These are phyloP conservation scores for Beauveria varroae DNA, from an alignment of 2,329 filamentous ascomycete genomes.

Conservation along the genomic window DNA sequence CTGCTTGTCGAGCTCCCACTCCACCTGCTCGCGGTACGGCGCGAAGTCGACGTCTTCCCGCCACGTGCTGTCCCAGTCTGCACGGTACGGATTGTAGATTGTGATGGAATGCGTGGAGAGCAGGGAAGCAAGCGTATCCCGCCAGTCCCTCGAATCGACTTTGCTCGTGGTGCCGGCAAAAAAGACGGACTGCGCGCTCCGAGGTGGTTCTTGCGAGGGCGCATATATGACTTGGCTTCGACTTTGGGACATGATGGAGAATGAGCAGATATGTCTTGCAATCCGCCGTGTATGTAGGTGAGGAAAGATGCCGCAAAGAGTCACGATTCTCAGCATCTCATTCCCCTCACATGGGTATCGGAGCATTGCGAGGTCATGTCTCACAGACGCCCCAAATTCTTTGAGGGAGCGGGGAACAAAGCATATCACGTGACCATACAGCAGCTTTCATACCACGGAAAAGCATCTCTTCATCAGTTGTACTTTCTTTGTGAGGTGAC, in stretches of 20 bases:
- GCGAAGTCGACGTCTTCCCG: conserved; percentile 35
- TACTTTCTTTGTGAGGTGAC: no score
- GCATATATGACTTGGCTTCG: conserved; percentile 23
- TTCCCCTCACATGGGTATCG: not conserved
- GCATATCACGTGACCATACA: no score
- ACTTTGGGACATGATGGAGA: not conserved
- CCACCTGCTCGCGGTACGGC: conserved; percentile 43
- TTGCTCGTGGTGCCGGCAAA: conserved; percentile 48
- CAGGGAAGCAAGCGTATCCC: conserved; percentile 29
- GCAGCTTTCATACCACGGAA: no score
- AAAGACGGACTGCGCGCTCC: conserved; percentile 35
- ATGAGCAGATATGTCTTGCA: not conserved
- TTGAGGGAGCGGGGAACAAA: no score
- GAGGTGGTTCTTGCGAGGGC: conserved; percentile 15
- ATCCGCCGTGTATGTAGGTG: not conserved
- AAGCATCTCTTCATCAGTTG: no score
- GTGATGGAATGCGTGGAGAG: conserved; percentile 41
- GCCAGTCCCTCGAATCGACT: conserved; percentile 37
- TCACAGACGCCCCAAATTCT: no score
- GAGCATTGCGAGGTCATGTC: not conserved
- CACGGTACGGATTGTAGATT: conserved; percentile 46
- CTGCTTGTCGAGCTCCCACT: conserved; percentile 51
- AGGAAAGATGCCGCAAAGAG: not conserved
- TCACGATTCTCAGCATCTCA: not conserved
- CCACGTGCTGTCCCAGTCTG: conserved; percentile 45